Evolutionary conservation across 176 grass and related monocot species (phyloP).

Genomic region (Rhynchospora tenuis): DNA sequence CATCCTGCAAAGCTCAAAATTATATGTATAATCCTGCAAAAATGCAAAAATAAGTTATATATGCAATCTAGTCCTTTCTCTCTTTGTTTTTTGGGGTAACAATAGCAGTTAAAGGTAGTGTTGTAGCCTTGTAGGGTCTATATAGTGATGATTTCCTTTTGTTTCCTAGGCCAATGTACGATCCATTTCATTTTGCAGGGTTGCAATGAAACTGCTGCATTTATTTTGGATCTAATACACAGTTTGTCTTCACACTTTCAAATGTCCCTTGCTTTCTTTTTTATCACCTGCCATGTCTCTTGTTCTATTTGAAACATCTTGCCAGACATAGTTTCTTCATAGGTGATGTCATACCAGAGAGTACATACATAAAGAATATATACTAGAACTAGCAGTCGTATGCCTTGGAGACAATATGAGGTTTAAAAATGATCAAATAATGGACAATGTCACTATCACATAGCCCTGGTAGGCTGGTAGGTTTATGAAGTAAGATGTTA

Average conservation of each 20-base stretch:
- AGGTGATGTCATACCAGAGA: not conserved
- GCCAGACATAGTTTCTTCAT: not conserved
- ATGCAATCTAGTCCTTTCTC: not conserved
- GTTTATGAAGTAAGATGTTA: not conserved
- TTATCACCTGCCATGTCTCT: not conserved
- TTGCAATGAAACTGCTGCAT: not conserved
- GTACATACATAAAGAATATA: not conserved
- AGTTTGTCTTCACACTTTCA: not conserved
- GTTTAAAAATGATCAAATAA: not conserved
- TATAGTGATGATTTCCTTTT: not conserved
- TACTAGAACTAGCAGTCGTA: not conserved
- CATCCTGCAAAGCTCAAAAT: not conserved
- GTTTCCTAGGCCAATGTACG: not conserved
- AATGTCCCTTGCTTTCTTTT: not conserved
- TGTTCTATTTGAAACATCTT: not conserved
- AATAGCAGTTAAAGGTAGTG: not conserved
- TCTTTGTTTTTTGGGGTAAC: not conserved
- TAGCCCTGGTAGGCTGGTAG: not conserved
- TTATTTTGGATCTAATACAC: not conserved
- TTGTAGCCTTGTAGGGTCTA: not conserved
- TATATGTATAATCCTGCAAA: not conserved
- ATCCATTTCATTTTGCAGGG: not conserved
- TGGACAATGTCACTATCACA: not conserved
- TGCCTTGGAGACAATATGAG: not conserved
- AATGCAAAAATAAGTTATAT: not conserved